A percentile compares a stretch with the other conserved stretches of the same genome.
phyloP scores from a whole-genome alignment of 345 rosid genomes.

The Linum lewisii region DNA sequence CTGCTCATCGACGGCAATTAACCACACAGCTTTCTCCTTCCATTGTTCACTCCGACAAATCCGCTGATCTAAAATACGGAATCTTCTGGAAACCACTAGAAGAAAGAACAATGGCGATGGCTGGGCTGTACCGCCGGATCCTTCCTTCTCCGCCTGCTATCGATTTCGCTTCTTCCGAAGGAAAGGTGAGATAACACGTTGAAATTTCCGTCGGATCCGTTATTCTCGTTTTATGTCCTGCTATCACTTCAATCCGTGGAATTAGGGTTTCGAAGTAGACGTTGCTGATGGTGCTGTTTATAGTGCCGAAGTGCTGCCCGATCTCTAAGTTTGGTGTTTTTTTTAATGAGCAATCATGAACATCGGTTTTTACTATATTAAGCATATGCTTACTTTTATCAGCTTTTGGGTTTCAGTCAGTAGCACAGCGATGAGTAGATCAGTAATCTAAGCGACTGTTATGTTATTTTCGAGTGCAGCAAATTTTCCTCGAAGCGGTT shows the following conservation, averaged over 20 bases:
- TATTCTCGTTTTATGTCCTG: neutral
- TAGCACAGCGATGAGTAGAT: neutral
- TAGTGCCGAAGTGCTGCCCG: neutral
- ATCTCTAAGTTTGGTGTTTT: neutral
- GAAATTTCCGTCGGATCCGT: neutral
- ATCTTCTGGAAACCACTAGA: neutral
- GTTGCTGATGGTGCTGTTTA: neutral
- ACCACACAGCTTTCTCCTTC: neutral
- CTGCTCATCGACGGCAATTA: neutral
- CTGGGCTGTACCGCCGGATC: conserved; percentile 19
- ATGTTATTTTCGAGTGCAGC: conserved; percentile 14
- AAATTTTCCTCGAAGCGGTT: conserved; percentile 31
- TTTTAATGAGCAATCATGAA: too few species aligned
- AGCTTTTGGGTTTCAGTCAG: neutral
- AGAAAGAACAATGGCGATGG: conserved; percentile 16
- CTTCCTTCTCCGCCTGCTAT: conserved; percentile 28
- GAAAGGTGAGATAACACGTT: conserved; percentile 14
- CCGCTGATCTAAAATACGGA: neutral
- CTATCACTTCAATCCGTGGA: neutral
- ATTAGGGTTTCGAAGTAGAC: neutral
- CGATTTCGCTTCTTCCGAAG: conserved; percentile 21
- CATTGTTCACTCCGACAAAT: neutral
- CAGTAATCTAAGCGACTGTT: neutral
- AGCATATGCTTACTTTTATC: neutral
- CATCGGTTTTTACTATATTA: too few species aligned